A percentile compares a stretch with the other conserved stretches of the same genome.
Evolutionary conservation across 306 rosid genomes (phyloP).

Genomic region (Sindora glabra): DNA sequence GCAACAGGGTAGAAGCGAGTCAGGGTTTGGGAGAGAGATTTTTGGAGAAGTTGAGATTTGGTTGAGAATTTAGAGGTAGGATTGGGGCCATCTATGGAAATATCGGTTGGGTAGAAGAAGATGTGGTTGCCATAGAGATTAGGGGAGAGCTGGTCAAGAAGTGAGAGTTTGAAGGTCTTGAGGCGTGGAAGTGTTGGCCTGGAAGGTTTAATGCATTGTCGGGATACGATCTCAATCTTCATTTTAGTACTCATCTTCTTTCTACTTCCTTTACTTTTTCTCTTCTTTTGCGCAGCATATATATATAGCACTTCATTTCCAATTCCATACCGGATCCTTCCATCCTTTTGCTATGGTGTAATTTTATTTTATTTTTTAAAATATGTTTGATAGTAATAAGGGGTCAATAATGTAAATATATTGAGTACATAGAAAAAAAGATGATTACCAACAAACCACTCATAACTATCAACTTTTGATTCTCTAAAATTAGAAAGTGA

Average conservation of each 20-base stretch:
- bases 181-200: constrained; percentile 15
- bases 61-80: background rate
- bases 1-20: constrained; percentile 39
- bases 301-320: too few species aligned
- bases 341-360: too few species aligned
- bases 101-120: constrained; percentile 18
- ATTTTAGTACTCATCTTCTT: background rate
- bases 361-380: too few species aligned
- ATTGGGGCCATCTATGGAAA: background rate
- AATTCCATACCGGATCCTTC: too few species aligned
- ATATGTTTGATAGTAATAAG: too few species aligned
- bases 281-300: too few species aligned
- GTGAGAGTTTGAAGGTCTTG: constrained; percentile 21
- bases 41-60: constrained; percentile 31
- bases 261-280: background rate
- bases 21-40: constrained; percentile 25
- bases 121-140: constrained; percentile 30
- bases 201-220: constrained; percentile 29
- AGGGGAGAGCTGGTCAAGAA: constrained; percentile 37
- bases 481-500: too few species aligned
- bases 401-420: too few species aligned
- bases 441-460: too few species aligned
- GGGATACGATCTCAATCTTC: constrained; percentile 3
- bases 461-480: too few species aligned
- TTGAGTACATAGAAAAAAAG: too few species aligned